Evolutionary conservation across 2,329 filamentous ascomycete species (phyloP).

Genomic region (Beauveria scarabaeidicola): DNA sequence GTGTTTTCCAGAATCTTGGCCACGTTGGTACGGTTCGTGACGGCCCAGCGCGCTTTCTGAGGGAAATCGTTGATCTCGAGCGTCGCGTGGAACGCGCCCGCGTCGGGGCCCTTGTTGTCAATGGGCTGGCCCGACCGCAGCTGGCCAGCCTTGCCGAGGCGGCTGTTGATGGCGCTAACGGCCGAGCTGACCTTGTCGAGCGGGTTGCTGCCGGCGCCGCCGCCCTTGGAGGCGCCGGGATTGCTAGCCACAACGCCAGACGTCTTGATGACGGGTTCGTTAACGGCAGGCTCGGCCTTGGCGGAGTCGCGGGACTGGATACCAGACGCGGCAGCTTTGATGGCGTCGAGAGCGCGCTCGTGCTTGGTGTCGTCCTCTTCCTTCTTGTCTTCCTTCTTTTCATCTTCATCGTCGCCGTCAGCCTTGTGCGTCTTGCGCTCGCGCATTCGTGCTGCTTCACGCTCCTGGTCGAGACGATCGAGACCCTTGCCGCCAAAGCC

Average conservation of each 20-base stretch:
- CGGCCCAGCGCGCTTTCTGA: slow-evolving; percentile 95
- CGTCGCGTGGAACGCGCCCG: slow-evolving; percentile 91
- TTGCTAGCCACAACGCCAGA: slow-evolving; percentile 14
- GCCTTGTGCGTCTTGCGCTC: slow-evolving; percentile 87
- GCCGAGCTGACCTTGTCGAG: slow-evolving; percentile 86
- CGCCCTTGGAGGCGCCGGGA: slow-evolving; percentile 39
- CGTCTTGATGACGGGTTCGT: slow-evolving; percentile 10
- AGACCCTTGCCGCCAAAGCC: slow-evolving; percentile 95
- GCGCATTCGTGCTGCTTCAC: slow-evolving; percentile 75
- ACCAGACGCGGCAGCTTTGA: slow-evolving; percentile 53
- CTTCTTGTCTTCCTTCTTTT: slow-evolving; percentile 66
- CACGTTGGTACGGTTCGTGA: slow-evolving; percentile 97
- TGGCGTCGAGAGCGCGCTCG: slow-evolving; percentile 57
- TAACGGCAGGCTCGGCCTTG: slow-evolving; percentile 30
- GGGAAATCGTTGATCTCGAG: slow-evolving; percentile 99
- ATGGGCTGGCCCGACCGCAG: slow-evolving; percentile 88
- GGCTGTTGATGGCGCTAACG: slow-evolving; percentile 81
- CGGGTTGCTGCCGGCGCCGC: slow-evolving; percentile 53
- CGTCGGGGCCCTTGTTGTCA: slow-evolving; percentile 97
- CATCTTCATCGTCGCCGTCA: slow-evolving; percentile 75
- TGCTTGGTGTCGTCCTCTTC: slow-evolving; percentile 60
- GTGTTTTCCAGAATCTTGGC: slow-evolving; percentile 95
- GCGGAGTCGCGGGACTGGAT: slow-evolving; percentile 45
- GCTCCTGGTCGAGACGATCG: slow-evolving; percentile 82
- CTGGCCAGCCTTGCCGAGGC: slow-evolving; percentile 80